Percentiles rank a stretch among this genome's conserved stretches.
phyloP scores from a whole-genome alignment of 768 basidiomycete genomes.

The Strobilomyces confusus region DNA sequence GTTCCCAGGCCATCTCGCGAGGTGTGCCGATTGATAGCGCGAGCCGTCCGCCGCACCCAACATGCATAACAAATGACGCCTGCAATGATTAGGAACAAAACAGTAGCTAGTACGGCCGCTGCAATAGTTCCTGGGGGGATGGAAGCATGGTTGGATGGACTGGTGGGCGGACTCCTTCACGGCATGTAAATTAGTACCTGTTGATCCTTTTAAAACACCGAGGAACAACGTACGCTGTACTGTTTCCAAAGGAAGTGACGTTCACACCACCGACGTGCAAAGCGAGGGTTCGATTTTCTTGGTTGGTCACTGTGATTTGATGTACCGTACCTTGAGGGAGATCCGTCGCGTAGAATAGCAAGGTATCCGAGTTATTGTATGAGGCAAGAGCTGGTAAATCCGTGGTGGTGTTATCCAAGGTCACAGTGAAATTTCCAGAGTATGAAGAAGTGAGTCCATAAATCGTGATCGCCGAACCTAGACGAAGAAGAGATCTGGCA shows the following conservation, averaged over 20 bases:
- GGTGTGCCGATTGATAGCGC: constrained; percentile 19
- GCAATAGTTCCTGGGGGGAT: constrained; percentile 58
- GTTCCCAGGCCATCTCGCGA: not conserved
- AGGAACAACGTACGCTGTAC: constrained; percentile 30
- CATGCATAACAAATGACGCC: constrained; percentile 42
- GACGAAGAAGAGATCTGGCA: constrained; percentile 1
- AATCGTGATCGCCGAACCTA: constrained; percentile 61
- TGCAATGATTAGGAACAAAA: constrained; percentile 47
- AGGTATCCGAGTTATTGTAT: constrained; percentile 44
- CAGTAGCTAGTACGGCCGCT: constrained; percentile 55
- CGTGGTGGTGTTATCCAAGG: constrained; percentile 47
- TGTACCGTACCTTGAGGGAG: constrained; percentile 51
- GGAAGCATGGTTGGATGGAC: constrained; percentile 17
- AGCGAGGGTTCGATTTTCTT: constrained; percentile 48
- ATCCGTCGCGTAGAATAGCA: constrained; percentile 62
- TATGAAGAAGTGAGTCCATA: constrained; percentile 55
- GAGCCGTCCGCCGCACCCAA: constrained; percentile 45
- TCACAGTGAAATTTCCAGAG: constrained; percentile 57
- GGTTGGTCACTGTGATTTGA: constrained; percentile 52
- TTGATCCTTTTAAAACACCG: not conserved
- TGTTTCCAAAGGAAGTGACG: constrained; percentile 36
- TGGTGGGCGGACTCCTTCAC: constrained; percentile 19
- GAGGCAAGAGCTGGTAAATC: constrained; percentile 49
- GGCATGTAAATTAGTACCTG: constrained; percentile 1
- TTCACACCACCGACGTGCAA: constrained; percentile 49